phyloP scores from a whole-genome alignment of 768 basidiomycete genomes.

The Rossbeevera mucosa region DNA sequence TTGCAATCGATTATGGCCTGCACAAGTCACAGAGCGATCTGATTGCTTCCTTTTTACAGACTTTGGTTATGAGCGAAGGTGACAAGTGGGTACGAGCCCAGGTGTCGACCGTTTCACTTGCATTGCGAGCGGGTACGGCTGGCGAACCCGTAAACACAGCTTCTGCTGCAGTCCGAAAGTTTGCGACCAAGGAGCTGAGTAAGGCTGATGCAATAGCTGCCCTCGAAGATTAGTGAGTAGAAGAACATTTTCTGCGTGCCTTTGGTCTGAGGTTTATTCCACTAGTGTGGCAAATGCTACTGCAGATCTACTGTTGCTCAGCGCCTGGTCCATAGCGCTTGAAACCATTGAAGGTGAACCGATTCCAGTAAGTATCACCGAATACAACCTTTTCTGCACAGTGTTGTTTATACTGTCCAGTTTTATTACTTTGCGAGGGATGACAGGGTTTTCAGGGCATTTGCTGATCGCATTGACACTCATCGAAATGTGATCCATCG shows the following conservation, averaged over 20 bases:
- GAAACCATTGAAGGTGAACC: constrained; percentile 55
- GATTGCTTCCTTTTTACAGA: constrained; percentile 90
- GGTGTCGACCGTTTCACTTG: constrained; percentile 60
- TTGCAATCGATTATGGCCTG: constrained; percentile 87
- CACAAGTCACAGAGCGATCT: constrained; percentile 77
- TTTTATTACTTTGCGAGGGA: constrained; percentile 94
- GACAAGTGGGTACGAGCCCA: constrained; percentile 83
- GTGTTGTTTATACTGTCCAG: constrained; percentile 25
- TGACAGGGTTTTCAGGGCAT: constrained; percentile 75
- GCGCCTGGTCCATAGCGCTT: constrained; percentile 67
- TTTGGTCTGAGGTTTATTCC: not conserved
- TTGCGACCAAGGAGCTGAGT: constrained; percentile 82
- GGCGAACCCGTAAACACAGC: constrained; percentile 77
- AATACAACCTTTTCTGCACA: not conserved
- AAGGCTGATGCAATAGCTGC: constrained; percentile 74
- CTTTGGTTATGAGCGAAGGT: constrained; percentile 94
- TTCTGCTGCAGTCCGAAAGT: constrained; percentile 70
- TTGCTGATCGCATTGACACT: constrained; percentile 38
- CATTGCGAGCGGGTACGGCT: constrained; percentile 60
- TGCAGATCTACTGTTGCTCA: constrained; percentile 77
- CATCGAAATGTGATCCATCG: constrained; percentile 46
- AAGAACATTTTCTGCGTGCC: not conserved
- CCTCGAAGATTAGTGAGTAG: constrained; percentile 85
- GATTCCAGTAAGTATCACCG: constrained; percentile 58
- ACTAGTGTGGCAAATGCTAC: constrained; percentile 84